Evolutionary conservation across 441 rosid genomes (phyloP).

Genomic region (Erodium trifolium): DNA sequence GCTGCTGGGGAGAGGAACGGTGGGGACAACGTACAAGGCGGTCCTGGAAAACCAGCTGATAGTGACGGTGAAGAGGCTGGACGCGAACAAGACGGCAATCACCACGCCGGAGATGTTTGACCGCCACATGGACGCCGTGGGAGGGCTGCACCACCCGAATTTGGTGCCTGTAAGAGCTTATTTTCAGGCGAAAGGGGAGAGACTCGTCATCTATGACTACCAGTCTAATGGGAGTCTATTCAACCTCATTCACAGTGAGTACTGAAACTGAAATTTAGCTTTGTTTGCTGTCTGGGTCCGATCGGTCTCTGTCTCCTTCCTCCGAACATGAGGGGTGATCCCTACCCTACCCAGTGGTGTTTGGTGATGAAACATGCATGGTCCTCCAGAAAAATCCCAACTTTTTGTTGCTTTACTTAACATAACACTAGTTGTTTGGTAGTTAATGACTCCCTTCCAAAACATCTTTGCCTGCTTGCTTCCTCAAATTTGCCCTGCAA

Average conservation of each 20-base stretch:
- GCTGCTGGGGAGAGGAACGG: slow-evolving; percentile 65
- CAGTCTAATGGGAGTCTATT: slow-evolving; percentile 86
- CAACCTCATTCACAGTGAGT: slow-evolving; percentile 75
- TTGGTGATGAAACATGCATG: too few species aligned
- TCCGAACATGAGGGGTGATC: too few species aligned
- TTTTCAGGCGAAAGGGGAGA: slow-evolving; percentile 71
- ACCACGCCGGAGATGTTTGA: slow-evolving; percentile 46
- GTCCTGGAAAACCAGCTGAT: slow-evolving; percentile 55
- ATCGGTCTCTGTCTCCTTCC: neutral
- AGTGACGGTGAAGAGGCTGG: slow-evolving; percentile 73
- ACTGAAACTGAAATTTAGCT: neutral
- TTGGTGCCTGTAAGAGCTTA: slow-evolving; percentile 69
- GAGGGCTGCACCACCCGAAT: slow-evolving; percentile 64
- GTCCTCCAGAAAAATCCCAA: neutral
- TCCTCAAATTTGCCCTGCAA: neutral
- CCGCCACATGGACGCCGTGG: slow-evolving; percentile 62
- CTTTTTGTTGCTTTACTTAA: neutral
- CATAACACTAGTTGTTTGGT: neutral
- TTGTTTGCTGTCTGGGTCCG: neutral
- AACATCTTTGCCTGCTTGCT: neutral
- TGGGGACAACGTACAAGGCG: slow-evolving; percentile 79
- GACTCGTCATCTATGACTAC: slow-evolving; percentile 72
- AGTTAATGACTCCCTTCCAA: neutral
- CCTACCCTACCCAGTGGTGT: too few species aligned
- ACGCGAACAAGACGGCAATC: slow-evolving; percentile 43